Evolutionary conservation across 257 asterid species (phyloP).

Genomic region (Solanum etuberosum): DNA sequence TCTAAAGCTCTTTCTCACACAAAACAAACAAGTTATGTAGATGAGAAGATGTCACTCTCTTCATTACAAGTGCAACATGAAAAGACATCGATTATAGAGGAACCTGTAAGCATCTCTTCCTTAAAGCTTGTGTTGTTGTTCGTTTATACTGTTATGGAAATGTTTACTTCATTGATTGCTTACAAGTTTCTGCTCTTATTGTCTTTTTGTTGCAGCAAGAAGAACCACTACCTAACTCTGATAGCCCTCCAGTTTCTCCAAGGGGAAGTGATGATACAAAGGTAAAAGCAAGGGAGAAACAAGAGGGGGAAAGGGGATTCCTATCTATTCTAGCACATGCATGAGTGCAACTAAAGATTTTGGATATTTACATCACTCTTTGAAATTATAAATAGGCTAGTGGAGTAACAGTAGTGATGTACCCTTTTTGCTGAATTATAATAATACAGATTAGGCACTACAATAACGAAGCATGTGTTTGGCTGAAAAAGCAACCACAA

Average conservation of each 20-base stretch:
- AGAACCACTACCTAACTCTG: conserved; percentile 25
- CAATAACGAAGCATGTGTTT: neutral
- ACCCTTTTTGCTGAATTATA: neutral
- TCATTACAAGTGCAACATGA: conserved; percentile 9
- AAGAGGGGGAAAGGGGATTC: neutral
- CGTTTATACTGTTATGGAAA: neutral
- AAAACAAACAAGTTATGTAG: conserved; percentile 4
- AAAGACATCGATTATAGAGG: conserved; percentile 6
- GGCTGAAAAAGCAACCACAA: neutral
- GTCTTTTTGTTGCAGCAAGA: conserved; percentile 20
- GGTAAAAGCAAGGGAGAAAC: conserved; percentile 20
- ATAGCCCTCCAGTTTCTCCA: conserved; percentile 56
- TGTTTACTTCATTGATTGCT: neutral
- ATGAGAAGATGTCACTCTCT: conserved; percentile 11
- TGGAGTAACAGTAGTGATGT: neutral
- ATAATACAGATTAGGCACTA: neutral
- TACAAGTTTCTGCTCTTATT: neutral
- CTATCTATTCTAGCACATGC: neutral
- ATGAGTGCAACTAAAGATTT: neutral
- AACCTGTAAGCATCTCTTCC: conserved; percentile 9
- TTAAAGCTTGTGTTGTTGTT: neutral
- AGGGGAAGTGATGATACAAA: conserved; percentile 56
- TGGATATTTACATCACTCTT: neutral
- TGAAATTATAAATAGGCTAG: neutral
- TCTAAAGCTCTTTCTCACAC: conserved; percentile 58